phyloP scores from a whole-genome alignment of 805 yeast species.

The Millerozyma acaciae region DNA sequence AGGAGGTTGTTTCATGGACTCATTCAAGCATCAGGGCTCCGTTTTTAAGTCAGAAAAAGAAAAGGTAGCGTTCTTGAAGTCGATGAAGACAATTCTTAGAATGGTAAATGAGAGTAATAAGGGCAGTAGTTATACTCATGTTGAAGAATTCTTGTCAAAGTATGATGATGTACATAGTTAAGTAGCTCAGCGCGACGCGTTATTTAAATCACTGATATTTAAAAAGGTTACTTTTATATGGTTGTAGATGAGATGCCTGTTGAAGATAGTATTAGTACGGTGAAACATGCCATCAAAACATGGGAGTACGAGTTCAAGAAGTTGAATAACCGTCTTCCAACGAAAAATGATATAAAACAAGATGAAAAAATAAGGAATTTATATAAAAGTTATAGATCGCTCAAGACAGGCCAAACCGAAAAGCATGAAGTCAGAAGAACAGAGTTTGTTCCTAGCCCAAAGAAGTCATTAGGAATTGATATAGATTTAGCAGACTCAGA shows the following conservation, averaged over 20 bases:
- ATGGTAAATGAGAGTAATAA: slow-evolving; percentile 9
- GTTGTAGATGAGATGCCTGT: slow-evolving; percentile 11
- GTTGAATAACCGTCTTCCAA: slow-evolving; percentile 26
- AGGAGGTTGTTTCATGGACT: slow-evolving; percentile 23
- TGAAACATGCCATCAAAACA: slow-evolving; percentile 30
- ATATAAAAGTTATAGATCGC: slow-evolving; percentile 28
- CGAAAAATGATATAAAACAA: slow-evolving; percentile 31
- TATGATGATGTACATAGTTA: no score
- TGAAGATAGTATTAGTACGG: slow-evolving; percentile 8
- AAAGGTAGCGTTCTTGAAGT: slow-evolving; percentile 17
- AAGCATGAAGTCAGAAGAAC: background rate
- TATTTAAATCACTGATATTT: no score
- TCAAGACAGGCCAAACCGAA: no score
- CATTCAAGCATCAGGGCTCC: slow-evolving; percentile 12
- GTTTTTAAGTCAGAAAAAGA: slow-evolving; percentile 20
- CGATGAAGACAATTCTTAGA: slow-evolving; percentile 17
- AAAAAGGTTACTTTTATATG: no score
- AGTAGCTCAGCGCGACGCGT: no score
- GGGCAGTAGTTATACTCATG: no score
- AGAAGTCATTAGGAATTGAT: slow-evolving; percentile 1
- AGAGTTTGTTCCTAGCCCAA: background rate
- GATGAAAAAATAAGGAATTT: slow-evolving; percentile 25
- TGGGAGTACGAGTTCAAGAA: slow-evolving; percentile 37
- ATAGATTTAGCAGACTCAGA: slow-evolving; percentile 1
- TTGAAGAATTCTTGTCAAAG: no score